A percentile compares a stretch with the other conserved stretches of the same genome.
Evolutionary conservation across 768 basidiomycete species (phyloP).

Genomic region (Pilatotrama ljubarskyi): DNA sequence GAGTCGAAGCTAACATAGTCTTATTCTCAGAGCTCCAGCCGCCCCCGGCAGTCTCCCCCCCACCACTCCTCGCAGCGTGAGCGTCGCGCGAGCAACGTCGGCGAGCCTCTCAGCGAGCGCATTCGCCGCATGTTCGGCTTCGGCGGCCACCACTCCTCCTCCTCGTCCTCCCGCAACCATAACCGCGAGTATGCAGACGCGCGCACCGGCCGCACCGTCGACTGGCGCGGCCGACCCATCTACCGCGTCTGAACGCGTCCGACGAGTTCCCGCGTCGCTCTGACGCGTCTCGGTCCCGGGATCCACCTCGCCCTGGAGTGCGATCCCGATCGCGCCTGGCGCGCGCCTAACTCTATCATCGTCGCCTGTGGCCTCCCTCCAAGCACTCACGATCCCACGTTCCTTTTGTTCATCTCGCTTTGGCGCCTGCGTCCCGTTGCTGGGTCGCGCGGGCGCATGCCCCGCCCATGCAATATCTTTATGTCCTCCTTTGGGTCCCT

Average conservation of each 20-base stretch:
- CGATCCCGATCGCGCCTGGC: constrained; percentile 5
- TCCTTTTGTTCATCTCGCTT: not conserved
- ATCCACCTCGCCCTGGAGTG: not conserved
- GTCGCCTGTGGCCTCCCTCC: not conserved
- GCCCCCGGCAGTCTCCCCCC: constrained; percentile 9
- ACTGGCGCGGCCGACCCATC: constrained; percentile 55
- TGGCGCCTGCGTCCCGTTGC: not conserved
- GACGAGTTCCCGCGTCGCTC: not conserved
- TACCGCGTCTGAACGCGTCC: constrained; percentile 36
- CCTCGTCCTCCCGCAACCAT: constrained; percentile 10
- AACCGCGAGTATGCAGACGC: constrained; percentile 26
- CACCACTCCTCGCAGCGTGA: constrained; percentile 13
- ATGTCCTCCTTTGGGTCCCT: not conserved
- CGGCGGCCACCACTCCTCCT: constrained; percentile 18
- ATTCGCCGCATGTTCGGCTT: constrained; percentile 41
- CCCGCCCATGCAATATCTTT: not conserved
- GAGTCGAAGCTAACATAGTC: not conserved
- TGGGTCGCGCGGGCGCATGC: not conserved
- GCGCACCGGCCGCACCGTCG: constrained; percentile 40
- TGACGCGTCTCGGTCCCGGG: constrained; percentile 5
- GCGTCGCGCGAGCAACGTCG: constrained; percentile 16
- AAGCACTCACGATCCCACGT: not conserved
- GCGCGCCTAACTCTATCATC: constrained; percentile 1
- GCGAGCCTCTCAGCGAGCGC: constrained; percentile 36
- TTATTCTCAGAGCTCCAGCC: constrained; percentile 12